These are phyloP conservation scores for Lactarius indigo DNA, from an alignment of 768 basidiomycete species.

Conservation along the genomic window DNA sequence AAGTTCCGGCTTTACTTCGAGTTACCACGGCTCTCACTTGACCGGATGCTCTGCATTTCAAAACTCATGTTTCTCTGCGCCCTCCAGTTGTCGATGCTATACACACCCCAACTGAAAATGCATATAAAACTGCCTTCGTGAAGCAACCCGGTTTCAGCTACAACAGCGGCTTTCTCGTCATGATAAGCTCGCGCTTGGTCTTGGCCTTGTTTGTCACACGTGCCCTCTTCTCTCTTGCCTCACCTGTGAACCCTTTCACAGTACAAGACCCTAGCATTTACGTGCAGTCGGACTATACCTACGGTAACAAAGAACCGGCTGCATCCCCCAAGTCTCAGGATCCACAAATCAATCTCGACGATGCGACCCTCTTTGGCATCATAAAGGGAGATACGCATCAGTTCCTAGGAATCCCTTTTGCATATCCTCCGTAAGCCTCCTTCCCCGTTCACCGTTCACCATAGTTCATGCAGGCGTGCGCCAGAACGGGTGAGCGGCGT, in stretches of 20 bases:
- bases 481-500: slow-evolving; percentile 36
- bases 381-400: background rate
- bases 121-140: background rate
- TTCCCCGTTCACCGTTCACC: background rate
- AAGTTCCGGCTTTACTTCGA: too few species aligned
- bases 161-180: background rate
- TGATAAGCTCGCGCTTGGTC: background rate
- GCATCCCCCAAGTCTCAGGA: background rate
- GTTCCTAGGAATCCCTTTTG: background rate
- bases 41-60: background rate
- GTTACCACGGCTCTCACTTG: background rate
- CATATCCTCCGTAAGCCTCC: background rate
- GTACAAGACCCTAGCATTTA: background rate
- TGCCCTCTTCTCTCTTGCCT: background rate
- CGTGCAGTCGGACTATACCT: background rate
- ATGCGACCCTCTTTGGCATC: background rate
- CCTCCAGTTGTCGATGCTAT: background rate
- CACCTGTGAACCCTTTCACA: background rate
- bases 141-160: background rate
- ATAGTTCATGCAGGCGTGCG: background rate
- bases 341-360: background rate
- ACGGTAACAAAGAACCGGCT: background rate
- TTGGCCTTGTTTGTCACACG: background rate
- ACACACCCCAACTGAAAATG: background rate
- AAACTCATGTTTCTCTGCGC: background rate